phyloP scores from a whole-genome alignment of 352 stramenopile species.

The Hyaloperonospora brassicae region DNA sequence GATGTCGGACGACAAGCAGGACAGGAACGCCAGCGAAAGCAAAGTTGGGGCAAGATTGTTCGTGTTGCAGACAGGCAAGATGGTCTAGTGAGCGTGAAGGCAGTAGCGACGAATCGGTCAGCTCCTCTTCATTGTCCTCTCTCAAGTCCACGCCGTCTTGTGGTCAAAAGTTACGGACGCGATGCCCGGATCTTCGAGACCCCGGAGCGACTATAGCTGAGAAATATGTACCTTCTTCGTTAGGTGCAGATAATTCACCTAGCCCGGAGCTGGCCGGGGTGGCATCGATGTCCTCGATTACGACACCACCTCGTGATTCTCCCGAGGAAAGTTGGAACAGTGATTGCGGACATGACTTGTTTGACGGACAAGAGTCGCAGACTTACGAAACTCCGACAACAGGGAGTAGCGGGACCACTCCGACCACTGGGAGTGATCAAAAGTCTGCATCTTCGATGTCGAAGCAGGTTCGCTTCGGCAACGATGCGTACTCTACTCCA shows the following conservation, averaged over 20 bases:
- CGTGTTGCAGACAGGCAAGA: conserved; percentile 3
- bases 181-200: conserved; percentile 12
- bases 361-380: conserved; percentile 2
- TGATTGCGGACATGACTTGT: background rate
- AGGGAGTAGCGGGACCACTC: conserved; percentile 26
- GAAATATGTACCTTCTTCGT: conserved; percentile 23
- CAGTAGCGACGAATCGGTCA: conserved; percentile 25
- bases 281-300: conserved; percentile 2
- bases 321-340: background rate
- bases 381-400: conserved; percentile 18
- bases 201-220: conserved; percentile 28
- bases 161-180: conserved; percentile 6
- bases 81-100: conserved; percentile 11
- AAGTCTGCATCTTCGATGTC: conserved; percentile 28
- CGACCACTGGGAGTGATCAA: conserved; percentile 45
- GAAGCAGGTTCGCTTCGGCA: conserved; percentile 52
- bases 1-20: conserved; percentile 2
- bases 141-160: conserved; percentile 15
- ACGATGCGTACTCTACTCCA: conserved; percentile 45
- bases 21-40: conserved; percentile 1
- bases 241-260: conserved; percentile 9
- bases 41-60: background rate
- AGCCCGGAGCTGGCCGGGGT: background rate
- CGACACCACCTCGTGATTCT: conserved; percentile 5
- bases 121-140: conserved; percentile 31